These are phyloP conservation scores for Lactarius quietus DNA, from an alignment of 768 basidiomycete genomes.

Conservation along the genomic window DNA sequence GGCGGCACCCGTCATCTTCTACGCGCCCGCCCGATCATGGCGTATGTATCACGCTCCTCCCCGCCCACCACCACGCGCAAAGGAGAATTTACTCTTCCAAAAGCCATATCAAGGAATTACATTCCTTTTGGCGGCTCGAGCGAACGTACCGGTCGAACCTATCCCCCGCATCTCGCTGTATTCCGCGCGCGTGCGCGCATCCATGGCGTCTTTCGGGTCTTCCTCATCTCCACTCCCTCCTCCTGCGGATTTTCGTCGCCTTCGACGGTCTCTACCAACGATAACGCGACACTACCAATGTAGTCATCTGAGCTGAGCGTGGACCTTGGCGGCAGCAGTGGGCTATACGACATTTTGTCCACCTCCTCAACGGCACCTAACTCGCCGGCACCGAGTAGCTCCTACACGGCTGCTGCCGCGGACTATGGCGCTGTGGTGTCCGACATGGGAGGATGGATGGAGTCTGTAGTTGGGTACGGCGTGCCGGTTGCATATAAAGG, in stretches of 20 bases:
- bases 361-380: background rate
- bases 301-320: background rate
- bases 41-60: background rate
- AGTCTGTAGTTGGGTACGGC: constrained; percentile 15
- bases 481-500: constrained; percentile 11
- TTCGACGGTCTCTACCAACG: background rate
- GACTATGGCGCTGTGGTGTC: background rate
- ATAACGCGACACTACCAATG: background rate
- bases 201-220: background rate
- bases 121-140: constrained; percentile 13
- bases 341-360: background rate
- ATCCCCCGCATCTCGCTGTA: background rate
- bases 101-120: constrained; percentile 11
- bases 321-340: background rate
- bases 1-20: background rate
- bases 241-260: background rate
- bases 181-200: background rate
- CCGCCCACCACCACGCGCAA: background rate
- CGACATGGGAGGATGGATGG: constrained; percentile 11
- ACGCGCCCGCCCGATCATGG: background rate
- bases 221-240: background rate
- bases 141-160: background rate
- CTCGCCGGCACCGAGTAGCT: constrained; percentile 11
- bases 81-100: background rate
- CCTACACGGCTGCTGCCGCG: background rate